Percentiles rank a stretch among this genome's conserved stretches.
phyloP scores from a whole-genome alignment of 129 eudicot species.

The Mikania micrantha region DNA sequence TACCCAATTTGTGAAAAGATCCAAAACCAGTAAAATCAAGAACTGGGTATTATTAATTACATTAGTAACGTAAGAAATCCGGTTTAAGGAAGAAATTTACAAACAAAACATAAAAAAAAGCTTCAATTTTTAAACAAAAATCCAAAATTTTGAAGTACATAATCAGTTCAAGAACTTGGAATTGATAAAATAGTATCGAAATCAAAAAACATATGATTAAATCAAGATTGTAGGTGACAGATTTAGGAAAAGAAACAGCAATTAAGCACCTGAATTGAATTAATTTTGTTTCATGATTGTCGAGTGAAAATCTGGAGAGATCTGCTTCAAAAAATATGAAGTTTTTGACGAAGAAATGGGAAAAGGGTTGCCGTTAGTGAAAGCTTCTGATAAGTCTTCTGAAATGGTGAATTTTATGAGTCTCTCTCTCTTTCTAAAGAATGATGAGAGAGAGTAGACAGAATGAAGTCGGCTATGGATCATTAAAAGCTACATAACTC shows the following conservation, averaged over 20 bases:
- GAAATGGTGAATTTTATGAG: neutral
- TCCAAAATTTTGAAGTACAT: neutral
- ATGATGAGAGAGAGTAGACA: neutral
- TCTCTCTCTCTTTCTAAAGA: neutral
- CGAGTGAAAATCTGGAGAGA: neutral
- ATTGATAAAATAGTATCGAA: too few species aligned
- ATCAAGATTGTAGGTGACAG: neutral
- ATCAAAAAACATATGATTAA: too few species aligned
- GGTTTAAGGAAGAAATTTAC: constrained; percentile 5
- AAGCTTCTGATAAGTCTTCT: neutral
- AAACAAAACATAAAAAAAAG: neutral
- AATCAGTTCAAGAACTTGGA: neutral
- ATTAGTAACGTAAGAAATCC: neutral
- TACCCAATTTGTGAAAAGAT: constrained; percentile 5
- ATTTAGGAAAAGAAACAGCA: neutral
- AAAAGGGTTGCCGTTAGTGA: neutral
- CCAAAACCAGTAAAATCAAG: constrained; percentile 12
- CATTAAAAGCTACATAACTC: constrained; percentile 8
- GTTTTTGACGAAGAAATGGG: neutral
- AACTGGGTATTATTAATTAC: neutral
- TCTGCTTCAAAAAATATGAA: neutral
- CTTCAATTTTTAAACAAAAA: neutral
- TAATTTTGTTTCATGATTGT: neutral
- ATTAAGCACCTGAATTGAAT: neutral
- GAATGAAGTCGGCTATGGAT: constrained; percentile 1